These are phyloP conservation scores for Gomphus sp. DNA, from an alignment of 1,284 basidiomycete genomes.

Conservation along the genomic window DNA sequence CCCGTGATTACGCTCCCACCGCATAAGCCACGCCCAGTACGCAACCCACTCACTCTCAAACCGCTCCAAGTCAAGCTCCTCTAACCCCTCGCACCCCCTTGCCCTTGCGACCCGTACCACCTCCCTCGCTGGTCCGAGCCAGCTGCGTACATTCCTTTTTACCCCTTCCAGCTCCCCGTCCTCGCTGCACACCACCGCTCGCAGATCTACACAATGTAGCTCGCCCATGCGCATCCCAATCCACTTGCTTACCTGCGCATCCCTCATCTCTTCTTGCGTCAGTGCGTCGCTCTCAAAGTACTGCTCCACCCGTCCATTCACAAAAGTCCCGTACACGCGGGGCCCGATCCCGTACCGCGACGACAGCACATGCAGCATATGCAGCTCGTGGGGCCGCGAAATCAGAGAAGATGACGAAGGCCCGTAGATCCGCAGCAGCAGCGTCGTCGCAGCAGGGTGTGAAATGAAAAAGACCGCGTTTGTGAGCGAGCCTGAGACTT, in stretches of 20 bases:
- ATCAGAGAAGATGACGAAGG: constrained; percentile 79
- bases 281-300: constrained; percentile 85
- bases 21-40: constrained; percentile 62
- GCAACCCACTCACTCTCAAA: constrained; percentile 56
- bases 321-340: constrained; percentile 84
- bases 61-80: constrained; percentile 49
- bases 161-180: constrained; percentile 43
- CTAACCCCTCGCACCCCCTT: constrained; percentile 30
- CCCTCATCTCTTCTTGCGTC: constrained; percentile 66
- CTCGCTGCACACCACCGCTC: constrained; percentile 39
- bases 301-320: constrained; percentile 88
- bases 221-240: constrained; percentile 90
- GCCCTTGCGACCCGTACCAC: constrained; percentile 42
- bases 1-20: constrained; percentile 45
- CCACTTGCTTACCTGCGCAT: constrained; percentile 66
- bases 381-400: constrained; percentile 75
- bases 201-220: constrained; percentile 82
- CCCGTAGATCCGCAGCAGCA: constrained; percentile 86
- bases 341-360: constrained; percentile 85
- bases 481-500: constrained; percentile 86
- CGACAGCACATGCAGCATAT: constrained; percentile 80
- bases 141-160: constrained; percentile 51
- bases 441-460: constrained; percentile 52
- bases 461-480: constrained; percentile 94
- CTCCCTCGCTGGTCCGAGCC: constrained; percentile 54